Evolutionary conservation across 176 grass and related monocot genomes (phyloP), one percentile per base, ranked within the genome.

Genomic region (Oryza glumipatula): DNA sequence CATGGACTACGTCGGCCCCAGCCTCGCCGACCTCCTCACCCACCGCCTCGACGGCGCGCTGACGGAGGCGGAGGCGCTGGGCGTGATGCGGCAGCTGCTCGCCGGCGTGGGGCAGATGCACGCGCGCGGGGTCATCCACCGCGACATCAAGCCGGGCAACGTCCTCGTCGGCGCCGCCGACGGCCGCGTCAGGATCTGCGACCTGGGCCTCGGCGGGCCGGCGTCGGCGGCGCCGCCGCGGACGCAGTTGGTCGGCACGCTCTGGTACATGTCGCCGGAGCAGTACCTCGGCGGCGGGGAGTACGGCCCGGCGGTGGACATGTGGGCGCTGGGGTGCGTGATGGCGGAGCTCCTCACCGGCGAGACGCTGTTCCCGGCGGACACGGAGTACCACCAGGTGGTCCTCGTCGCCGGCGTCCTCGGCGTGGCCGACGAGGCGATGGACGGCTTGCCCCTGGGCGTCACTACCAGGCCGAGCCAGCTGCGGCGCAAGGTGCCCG

Each of bases 1-100:
- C 39, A 41, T 41, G 38, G 39, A 41, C 39, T 41, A 41, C 39
- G 39, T 41, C 39, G 38, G 39, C 39, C 39, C 39, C 6, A 41
- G 39, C 39, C 39, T 41, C 39, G 39, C 39, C 39, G 39, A 41
- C 39, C 1, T 41, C 39, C 39, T 41, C 39, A 41, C 39, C 39
- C 39, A 21, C 16, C 14, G 8, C 32, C 28, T 30, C 3, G 4
- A 0, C 51, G 4, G 5, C 16, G 11, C 70, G 3, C 48, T 46
- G 70, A 65, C 81, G 6, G 81, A 74, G 58, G 24, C 7, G 58
- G 26, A 73, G 58, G 39, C 65, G 16, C 39, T 39, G 54, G 19
- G 58, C 81, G 26, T 83, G 6, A 83, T 83, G 81, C 56, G 39
- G 6, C 70, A 83, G 70, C 17, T 83, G 10, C 70, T 83, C 10